Base-by-base conservation (phyloP, 257 asterid genomes). In the Fraxinus anomala region DNA sequence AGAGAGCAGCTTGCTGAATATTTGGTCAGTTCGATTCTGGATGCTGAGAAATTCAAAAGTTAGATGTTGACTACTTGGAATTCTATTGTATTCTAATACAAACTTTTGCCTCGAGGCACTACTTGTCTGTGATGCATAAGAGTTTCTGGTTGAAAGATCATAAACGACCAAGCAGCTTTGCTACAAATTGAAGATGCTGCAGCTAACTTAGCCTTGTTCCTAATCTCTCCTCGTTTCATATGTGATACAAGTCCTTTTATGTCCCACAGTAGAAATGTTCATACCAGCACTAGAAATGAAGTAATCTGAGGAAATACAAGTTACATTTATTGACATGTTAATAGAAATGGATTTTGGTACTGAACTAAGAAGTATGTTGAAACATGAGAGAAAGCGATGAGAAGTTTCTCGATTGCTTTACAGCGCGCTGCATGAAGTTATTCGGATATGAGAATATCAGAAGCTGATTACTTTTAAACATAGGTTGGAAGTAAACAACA, bases 401-500 rank as follows among this genome's bases (percentile, higher is more conserved):
- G 31, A 71, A 66, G 73, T n/a, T 71, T 63, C 73, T 42, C 16
- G 71, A 12, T 70, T 1, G 0, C 73, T 66, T 40, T 39, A 73
- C 14, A 63, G 65, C 23, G 59, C 23, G 31, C 13, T 26, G 42
- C 80, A 69, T 26, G 63, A 49, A 51, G 28, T 68, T 16, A 59
- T 19, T 26, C 21, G 13, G 30, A 21, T 59, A 21, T 59, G 68
- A 42, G 17, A 30, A 49, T 65, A 33, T 16, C 40, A 61, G 69
- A 33, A 26, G 49, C 37, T 28, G 34, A 72, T 36, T 54, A 30
- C 67, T n/a, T 78, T 8, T 24, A 70, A 71, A 68, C 68, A 23
- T 54, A 23, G 36, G 31, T 76, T 7, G 42, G 72, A 81, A 72
- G 73, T 40, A 14, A 70, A 8, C 13, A 39, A 80, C 74, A 68